A percentile compares a stretch with the other conserved stretches of the same genome.
phyloP scores from a whole-genome alignment of 163 green algal species.

The Trebouxiophyceae sp. region DNA sequence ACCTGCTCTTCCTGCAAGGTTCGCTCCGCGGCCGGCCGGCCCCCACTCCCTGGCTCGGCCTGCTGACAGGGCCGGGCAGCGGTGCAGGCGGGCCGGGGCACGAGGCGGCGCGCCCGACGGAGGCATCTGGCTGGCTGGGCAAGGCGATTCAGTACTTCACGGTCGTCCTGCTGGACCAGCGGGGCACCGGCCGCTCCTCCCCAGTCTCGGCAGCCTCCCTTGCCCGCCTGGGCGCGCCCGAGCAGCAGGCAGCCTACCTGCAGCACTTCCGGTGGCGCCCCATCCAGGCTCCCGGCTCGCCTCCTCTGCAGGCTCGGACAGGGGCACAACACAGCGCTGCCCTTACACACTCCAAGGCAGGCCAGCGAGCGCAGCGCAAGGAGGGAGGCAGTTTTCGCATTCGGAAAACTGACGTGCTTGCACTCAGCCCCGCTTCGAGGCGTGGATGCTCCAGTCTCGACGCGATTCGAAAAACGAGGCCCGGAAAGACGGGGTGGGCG shows the following conservation, averaged over 20 bases:
- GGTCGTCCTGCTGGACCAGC: conserved; percentile 89
- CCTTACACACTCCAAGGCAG: no score
- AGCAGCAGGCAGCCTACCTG: conserved; percentile 76
- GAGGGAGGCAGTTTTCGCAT: no score
- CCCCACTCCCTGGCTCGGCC: background rate
- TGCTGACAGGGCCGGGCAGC: background rate
- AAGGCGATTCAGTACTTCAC: conserved; percentile 59
- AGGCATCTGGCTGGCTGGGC: conserved; percentile 80
- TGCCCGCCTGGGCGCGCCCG: conserved; percentile 26
- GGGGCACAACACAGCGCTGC: no score
- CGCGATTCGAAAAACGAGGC: no score
- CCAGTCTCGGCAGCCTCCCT: conserved; percentile 62
- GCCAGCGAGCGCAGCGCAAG: no score
- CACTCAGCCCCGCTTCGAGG: no score
- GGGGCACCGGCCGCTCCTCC: conserved; percentile 74
- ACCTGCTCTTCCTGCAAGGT: conserved; percentile 84
- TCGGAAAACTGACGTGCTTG: no score
- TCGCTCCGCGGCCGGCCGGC: background rate
- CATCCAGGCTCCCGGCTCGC: no score
- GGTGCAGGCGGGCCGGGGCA: conserved; percentile 68
- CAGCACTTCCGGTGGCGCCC: conserved; percentile 58
- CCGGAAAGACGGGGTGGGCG: no score
- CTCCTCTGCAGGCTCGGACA: no score
- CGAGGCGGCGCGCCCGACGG: conserved; percentile 66
- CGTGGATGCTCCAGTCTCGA: no score